Conservation (phyloP, 2,329 filamentous ascomycete genomes). For the Cytospora mali region DNA sequence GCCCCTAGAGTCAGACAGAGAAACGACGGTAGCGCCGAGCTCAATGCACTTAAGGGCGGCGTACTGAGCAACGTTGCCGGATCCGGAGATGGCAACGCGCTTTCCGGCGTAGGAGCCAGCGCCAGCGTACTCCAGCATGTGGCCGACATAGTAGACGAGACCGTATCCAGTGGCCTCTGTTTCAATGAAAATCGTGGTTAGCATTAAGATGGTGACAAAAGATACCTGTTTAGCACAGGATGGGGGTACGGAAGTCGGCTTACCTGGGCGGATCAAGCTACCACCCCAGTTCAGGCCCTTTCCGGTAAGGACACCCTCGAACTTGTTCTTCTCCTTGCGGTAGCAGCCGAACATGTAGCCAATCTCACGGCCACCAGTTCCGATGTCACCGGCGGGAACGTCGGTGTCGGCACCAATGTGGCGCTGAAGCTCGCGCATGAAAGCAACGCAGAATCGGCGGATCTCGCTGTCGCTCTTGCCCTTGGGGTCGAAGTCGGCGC, state of each 20-base stretch:
- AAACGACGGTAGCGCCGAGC: constrained; percentile 89
- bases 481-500: constrained; percentile 98
- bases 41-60: constrained; percentile 95
- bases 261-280: constrained; percentile 80
- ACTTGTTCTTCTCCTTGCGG: constrained; percentile 83
- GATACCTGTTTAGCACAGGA: too few relatives aligned
- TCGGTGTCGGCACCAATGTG: constrained; percentile 97
- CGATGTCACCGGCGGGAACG: constrained; percentile 95
- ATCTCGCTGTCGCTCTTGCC: constrained; percentile 98
- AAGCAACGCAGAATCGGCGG: constrained; percentile 91
- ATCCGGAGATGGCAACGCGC: constrained; percentile 92
- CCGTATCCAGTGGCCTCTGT: constrained; percentile 93
- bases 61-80: constrained; percentile 97
- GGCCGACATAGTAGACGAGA: constrained; percentile 92
- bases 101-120: constrained; percentile 87
- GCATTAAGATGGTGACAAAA: too few relatives aligned
- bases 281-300: constrained; percentile 95
- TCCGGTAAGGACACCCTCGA: constrained; percentile 94
- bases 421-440: constrained; percentile 94
- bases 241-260: constrained; percentile 19
- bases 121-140: constrained; percentile 93
- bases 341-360: constrained; percentile 95
- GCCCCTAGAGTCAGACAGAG: constrained; percentile 91
- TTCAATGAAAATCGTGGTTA: constrained; percentile 18
- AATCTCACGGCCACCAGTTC: constrained; percentile 88